A percentile compares a stretch with the other conserved stretches of the same genome.
Evolutionary conservation across 2,329 filamentous ascomycete genomes (phyloP).

Genomic region (Colletotrichum navitas): DNA sequence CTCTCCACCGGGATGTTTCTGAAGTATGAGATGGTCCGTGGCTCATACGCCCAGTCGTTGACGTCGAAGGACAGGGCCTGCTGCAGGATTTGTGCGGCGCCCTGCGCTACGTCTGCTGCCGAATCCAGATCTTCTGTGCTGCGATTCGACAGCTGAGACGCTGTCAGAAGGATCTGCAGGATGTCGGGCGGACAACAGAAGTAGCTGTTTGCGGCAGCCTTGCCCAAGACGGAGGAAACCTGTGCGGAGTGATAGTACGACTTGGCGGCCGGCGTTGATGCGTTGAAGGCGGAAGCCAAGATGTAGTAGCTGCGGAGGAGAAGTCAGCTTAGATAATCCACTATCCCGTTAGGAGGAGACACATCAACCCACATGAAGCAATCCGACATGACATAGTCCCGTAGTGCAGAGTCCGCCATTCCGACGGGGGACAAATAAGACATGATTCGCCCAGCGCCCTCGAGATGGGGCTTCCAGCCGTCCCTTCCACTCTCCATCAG

Average conservation of each 20-base stretch:
- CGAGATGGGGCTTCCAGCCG: conserved; percentile 61
- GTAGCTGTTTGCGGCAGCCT: conserved; percentile 60
- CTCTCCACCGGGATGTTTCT: conserved; percentile 52
- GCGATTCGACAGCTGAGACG: conserved; percentile 55
- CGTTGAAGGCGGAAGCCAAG: conserved; percentile 59
- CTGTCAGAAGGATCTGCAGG: conserved; percentile 58
- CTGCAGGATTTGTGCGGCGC: conserved; percentile 52
- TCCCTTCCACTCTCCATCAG: conserved; percentile 63
- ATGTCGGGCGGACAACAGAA: conserved; percentile 61
- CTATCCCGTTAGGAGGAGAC: conserved; percentile 4
- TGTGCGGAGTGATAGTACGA: conserved; percentile 54
- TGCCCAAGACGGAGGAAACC: conserved; percentile 54
- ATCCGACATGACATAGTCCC: conserved; percentile 62
- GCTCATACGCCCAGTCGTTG: conserved; percentile 55
- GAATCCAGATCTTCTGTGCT: conserved; percentile 47
- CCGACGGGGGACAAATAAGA: conserved; percentile 53
- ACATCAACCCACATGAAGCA: conserved; percentile 57
- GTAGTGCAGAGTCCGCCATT: conserved; percentile 52
- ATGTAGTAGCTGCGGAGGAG: conserved; percentile 57
- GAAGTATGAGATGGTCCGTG: conserved; percentile 51
- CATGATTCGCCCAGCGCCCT: conserved; percentile 61
- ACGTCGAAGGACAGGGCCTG: conserved; percentile 57
- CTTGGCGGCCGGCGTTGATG: conserved; percentile 47
- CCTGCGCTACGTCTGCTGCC: conserved; percentile 48
- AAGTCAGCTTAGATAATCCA: conserved; percentile 22